phyloP scores from a whole-genome alignment of 2,329 filamentous ascomycete species.

The Fusarium torreyae region DNA sequence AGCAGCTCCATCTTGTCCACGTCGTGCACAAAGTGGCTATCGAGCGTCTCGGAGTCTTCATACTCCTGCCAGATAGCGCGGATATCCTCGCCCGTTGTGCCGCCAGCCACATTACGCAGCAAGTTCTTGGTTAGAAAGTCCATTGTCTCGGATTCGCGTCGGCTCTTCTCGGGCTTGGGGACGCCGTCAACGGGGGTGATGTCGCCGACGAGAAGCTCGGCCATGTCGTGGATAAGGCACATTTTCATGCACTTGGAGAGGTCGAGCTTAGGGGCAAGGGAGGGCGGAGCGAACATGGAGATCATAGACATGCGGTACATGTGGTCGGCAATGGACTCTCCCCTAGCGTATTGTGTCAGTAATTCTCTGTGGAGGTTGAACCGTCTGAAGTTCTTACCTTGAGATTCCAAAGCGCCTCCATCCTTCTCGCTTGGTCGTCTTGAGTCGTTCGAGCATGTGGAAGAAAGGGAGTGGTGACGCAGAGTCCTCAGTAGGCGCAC shows the following conservation, averaged over 20 bases:
- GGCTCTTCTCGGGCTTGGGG: slow-evolving; percentile 87
- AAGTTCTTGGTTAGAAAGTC: slow-evolving; percentile 85
- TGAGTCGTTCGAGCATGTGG: slow-evolving; percentile 92
- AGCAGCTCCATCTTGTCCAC: slow-evolving; percentile 97
- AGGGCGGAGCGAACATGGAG: slow-evolving; percentile 88
- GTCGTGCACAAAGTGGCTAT: slow-evolving; percentile 94
- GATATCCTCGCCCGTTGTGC: slow-evolving; percentile 77
- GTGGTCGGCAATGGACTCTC: slow-evolving; percentile 96
- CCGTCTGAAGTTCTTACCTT: slow-evolving; percentile 56
- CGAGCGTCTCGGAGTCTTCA: slow-evolving; percentile 86
- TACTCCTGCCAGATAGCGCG: slow-evolving; percentile 93
- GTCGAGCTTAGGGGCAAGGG: slow-evolving; percentile 80
- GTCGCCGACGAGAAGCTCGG: slow-evolving; percentile 93
- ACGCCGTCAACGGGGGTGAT: slow-evolving; percentile 95
- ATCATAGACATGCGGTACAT: slow-evolving; percentile 99
- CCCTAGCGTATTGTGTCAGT: slow-evolving; percentile 59
- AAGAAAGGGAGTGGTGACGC: slow-evolving; percentile 90
- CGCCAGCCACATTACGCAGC: slow-evolving; percentile 82
- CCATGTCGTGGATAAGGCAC: slow-evolving; percentile 98
- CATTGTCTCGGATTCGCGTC: slow-evolving; percentile 91
- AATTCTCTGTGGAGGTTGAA: neutral
- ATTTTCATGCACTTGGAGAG: slow-evolving; percentile 90
- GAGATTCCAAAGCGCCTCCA: slow-evolving; percentile 90
- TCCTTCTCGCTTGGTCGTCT: slow-evolving; percentile 96
- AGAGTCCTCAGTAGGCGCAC: slow-evolving; percentile 70